Percentiles rank a stretch among this genome's conserved stretches.
phyloP scores from a whole-genome alignment of 331 rosid genomes.

The Quercus tomentella region DNA sequence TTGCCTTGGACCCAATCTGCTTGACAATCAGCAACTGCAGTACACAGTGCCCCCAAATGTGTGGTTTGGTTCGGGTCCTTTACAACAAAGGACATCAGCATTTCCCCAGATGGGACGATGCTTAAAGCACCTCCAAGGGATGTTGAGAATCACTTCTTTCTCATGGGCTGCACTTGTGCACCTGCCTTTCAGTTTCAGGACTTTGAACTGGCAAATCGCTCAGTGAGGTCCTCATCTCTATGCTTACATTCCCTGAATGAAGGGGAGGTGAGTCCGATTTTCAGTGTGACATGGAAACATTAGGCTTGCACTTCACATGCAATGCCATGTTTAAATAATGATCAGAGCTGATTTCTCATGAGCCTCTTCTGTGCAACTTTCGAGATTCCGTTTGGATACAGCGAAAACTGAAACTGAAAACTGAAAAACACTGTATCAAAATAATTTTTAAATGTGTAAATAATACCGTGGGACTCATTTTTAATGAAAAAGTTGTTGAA shows the following conservation, averaged over 20 bases:
- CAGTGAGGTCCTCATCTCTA: constrained; percentile 39
- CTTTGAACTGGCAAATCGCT: constrained; percentile 72
- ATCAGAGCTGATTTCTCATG: background rate
- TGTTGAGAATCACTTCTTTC: constrained; percentile 55
- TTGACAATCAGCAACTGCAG: constrained; percentile 56
- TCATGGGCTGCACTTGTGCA: constrained; percentile 91
- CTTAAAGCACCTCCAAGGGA: constrained; percentile 43
- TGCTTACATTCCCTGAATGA: constrained; percentile 50
- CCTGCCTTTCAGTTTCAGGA: constrained; percentile 84
- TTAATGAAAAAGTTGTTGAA: too few relatives aligned
- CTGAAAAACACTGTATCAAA: too few relatives aligned
- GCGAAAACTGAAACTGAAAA: too few relatives aligned
- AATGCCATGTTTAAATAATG: background rate
- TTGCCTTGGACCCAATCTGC: constrained; percentile 60
- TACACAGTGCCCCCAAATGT: constrained; percentile 75
- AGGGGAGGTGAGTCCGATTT: background rate
- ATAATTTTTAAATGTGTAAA: too few relatives aligned
- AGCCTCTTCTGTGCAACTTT: background rate
- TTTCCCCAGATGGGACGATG: constrained; percentile 39
- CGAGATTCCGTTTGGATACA: too few relatives aligned
- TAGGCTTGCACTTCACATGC: background rate
- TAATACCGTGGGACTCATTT: too few relatives aligned
- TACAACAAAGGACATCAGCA: constrained; percentile 51
- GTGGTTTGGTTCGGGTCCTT: constrained; percentile 70
- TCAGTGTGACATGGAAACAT: background rate